These are phyloP conservation scores for Epichloe gansuensis DNA, from an alignment of 2,329 filamentous ascomycete species.

Conservation along the genomic window DNA sequence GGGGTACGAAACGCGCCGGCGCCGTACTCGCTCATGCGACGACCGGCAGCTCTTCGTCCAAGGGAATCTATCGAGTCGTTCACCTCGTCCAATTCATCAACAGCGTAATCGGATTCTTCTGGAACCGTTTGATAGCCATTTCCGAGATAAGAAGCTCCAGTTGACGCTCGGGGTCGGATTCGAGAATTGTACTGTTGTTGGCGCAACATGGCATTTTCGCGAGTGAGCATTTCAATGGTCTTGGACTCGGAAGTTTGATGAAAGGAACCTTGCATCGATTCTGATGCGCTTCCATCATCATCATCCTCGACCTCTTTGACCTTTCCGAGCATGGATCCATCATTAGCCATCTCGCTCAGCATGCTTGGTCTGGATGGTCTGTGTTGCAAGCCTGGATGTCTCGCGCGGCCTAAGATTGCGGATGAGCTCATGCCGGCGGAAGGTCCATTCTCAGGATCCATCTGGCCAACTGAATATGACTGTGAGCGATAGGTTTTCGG, in stretches of 20 bases:
- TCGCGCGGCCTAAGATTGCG: slow-evolving; percentile 38
- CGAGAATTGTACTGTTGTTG: slow-evolving; percentile 35
- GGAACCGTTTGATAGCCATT: slow-evolving; percentile 47
- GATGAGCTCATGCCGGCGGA: slow-evolving; percentile 31
- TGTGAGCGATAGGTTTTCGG: slow-evolving; percentile 91
- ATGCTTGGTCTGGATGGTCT: slow-evolving; percentile 69
- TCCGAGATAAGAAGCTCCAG: slow-evolving; percentile 39
- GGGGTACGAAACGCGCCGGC: slow-evolving; percentile 33
- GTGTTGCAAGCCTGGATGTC: slow-evolving; percentile 62
- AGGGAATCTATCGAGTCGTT: slow-evolving; percentile 38
- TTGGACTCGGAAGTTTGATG: slow-evolving; percentile 47
- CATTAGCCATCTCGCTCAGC: slow-evolving; percentile 59
- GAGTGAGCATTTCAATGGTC: slow-evolving; percentile 48
- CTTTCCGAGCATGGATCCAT: slow-evolving; percentile 50
- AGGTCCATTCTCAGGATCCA: slow-evolving; percentile 53
- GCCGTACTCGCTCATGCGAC: slow-evolving; percentile 47
- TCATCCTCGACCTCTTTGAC: slow-evolving; percentile 60
- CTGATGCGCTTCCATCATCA: slow-evolving; percentile 46
- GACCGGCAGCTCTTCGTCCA: slow-evolving; percentile 32
- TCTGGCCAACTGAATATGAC: slow-evolving; percentile 89
- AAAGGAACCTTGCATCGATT: slow-evolving; percentile 33
- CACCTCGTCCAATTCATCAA: slow-evolving; percentile 56
- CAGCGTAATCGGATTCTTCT: slow-evolving; percentile 59
- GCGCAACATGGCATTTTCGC: slow-evolving; percentile 51
- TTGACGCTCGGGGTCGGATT: slow-evolving; percentile 46